Percentiles rank a stretch among this genome's conserved stretches.
phyloP scores from a whole-genome alignment of 805 yeast species.

The Metschnikowia rubicola region DNA sequence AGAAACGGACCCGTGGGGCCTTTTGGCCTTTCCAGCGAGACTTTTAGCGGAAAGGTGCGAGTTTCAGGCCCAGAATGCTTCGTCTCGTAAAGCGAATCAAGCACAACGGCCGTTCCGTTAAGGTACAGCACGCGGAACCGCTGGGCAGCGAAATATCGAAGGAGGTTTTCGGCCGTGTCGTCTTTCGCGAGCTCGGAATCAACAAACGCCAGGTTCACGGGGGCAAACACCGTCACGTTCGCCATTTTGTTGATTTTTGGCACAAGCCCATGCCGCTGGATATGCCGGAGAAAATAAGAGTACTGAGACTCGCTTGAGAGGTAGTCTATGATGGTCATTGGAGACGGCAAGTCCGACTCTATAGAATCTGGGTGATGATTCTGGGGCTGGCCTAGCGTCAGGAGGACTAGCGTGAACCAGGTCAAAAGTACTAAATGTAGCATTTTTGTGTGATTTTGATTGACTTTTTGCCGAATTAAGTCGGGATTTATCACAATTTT shows the following conservation, averaged over 20 bases:
- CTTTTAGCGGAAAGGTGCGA: slow-evolving; percentile 11
- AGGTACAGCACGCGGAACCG: slow-evolving; percentile 31
- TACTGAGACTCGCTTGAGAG: slow-evolving; percentile 67
- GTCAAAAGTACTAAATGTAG: too few species aligned
- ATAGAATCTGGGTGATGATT: too few species aligned
- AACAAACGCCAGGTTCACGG: slow-evolving; percentile 73
- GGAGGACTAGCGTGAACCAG: too few species aligned
- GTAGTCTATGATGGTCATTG: slow-evolving; percentile 59
- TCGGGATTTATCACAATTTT: too few species aligned
- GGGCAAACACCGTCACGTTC: slow-evolving; percentile 76
- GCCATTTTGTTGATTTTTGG: slow-evolving; percentile 56
- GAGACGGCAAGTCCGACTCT: slow-evolving; percentile 10
- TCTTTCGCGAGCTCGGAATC: slow-evolving; percentile 19
- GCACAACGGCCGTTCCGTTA: slow-evolving; percentile 22
- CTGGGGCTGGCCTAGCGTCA: too few species aligned
- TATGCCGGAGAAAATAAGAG: slow-evolving; percentile 54
- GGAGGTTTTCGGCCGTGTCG: slow-evolving; percentile 12
- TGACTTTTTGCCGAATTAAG: too few species aligned
- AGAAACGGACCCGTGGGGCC: slow-evolving; percentile 27
- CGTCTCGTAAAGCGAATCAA: slow-evolving; percentile 27
- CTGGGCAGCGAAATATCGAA: slow-evolving; percentile 34
- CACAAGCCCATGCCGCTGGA: slow-evolving; percentile 62
- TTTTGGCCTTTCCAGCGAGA: slow-evolving; percentile 22
- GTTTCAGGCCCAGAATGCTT: slow-evolving; percentile 1
- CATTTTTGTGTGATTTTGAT: background rate